These are phyloP conservation scores for Fagus sylvatica DNA, from an alignment of 306 rosid species.

Conservation along the genomic window DNA sequence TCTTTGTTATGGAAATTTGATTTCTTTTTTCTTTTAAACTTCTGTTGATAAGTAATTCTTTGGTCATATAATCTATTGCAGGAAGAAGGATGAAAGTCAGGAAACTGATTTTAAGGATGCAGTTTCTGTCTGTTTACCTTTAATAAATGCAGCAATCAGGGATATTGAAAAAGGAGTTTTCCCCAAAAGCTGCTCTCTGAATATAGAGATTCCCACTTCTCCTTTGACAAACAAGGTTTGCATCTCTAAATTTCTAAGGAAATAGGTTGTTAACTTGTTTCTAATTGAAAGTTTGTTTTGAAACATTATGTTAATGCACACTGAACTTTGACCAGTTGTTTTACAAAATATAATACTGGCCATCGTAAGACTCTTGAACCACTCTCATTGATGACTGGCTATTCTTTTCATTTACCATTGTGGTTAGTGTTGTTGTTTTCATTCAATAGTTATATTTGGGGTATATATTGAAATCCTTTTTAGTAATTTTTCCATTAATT, in stretches of 20 bases:
- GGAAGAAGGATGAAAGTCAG: constrained; percentile 93
- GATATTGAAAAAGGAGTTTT: constrained; percentile 72
- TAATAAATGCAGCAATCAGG: constrained; percentile 78
- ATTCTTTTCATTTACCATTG: not conserved
- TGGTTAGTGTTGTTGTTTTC: not conserved
- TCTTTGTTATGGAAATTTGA: constrained; percentile 16
- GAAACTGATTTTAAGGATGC: constrained; percentile 94
- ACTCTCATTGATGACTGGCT: not conserved
- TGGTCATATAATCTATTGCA: constrained; percentile 34
- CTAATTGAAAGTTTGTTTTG: constrained; percentile 1
- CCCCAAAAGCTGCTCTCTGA: constrained; percentile 70
- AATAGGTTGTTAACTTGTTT: not conserved
- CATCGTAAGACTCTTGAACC: not conserved
- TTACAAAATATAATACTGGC: not conserved
- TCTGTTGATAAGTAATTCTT: constrained; percentile 15
- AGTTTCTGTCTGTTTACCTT: constrained; percentile 70
- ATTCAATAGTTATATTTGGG: not conserved
- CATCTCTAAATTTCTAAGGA: constrained; percentile 7
- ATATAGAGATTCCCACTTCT: constrained; percentile 77
- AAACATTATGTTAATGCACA: not conserved
- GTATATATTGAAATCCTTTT: not conserved
- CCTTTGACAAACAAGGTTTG: constrained; percentile 79
- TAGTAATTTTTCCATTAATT: not conserved
- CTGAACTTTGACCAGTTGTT: not conserved
- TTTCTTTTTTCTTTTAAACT: constrained; percentile 22